Conservation (phyloP, 2,329 filamentous ascomycete genomes). For the Aspergillus tamarii region DNA sequence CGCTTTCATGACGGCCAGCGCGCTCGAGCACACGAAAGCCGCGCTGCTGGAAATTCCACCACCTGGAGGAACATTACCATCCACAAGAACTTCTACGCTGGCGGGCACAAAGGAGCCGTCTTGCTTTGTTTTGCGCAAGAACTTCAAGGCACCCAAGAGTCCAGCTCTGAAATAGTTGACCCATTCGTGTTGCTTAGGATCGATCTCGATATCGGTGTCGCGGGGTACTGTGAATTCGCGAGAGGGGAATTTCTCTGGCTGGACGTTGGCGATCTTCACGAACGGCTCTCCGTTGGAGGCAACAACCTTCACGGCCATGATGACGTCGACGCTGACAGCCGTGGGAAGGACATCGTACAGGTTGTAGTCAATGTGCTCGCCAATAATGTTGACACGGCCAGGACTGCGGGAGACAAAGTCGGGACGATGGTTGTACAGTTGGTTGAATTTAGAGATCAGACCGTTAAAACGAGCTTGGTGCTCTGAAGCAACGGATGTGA, state of each 20-base stretch:
- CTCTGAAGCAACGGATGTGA: slow-evolving; percentile 65
- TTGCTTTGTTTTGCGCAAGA: slow-evolving; percentile 69
- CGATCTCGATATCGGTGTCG: slow-evolving; percentile 72
- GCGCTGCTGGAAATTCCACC: slow-evolving; percentile 93
- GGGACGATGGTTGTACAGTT: slow-evolving; percentile 69
- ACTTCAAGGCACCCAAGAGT: slow-evolving; percentile 75
- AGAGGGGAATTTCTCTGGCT: slow-evolving; percentile 72
- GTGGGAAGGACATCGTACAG: slow-evolving; percentile 95
- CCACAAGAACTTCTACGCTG: slow-evolving; percentile 85
- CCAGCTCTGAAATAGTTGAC: slow-evolving; percentile 98
- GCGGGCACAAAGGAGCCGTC: slow-evolving; percentile 66
- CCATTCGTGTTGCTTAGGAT: slow-evolving; percentile 87
- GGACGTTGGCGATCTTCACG: slow-evolving; percentile 79
- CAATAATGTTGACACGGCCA: slow-evolving; percentile 96
- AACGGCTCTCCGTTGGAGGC: slow-evolving; percentile 54
- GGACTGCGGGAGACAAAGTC: slow-evolving; percentile 88
- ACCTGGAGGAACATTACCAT: slow-evolving; percentile 89
- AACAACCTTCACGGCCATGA: slow-evolving; percentile 74
- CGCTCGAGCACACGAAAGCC: slow-evolving; percentile 88
- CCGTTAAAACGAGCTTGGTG: slow-evolving; percentile 76
- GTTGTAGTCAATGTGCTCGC: slow-evolving; percentile 98
- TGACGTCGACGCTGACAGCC: slow-evolving; percentile 87
- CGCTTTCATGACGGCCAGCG: slow-evolving; percentile 82
- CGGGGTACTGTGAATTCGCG: slow-evolving; percentile 73
- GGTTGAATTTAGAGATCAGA: slow-evolving; percentile 71